Evolutionary conservation across 768 basidiomycete genomes (phyloP), one percentile per base, ranked within the genome.

Genomic region (Mycena polygramma): DNA sequence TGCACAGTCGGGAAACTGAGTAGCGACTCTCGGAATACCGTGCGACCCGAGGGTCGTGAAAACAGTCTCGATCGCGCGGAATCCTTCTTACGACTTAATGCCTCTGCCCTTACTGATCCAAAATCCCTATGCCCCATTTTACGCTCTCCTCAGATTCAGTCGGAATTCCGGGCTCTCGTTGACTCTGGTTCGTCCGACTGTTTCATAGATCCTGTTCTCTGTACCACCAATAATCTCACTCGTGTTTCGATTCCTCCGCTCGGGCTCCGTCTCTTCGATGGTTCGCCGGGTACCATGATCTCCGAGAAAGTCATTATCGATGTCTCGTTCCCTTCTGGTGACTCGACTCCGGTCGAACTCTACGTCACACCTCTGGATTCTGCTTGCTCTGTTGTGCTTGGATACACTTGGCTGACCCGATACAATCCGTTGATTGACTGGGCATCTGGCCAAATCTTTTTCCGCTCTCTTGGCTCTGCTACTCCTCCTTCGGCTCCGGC

Each of bases 401-500:
- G 54, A 55, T 37, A 55, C 36, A n/a, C 19, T 51, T 51, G 49
- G 49, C n/a, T 51, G 20, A 51, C 49, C 49, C 19, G 26, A 2
- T 30, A 41, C 57, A 57, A 57, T 57, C 57, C 39, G 57, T 57
- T 24, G 57, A 57, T 57, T 57, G 57, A 57, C 57, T 57, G 37
- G 57, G 41, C 10, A 22, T 41, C 37, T 24, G 24, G 39, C 57
- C 37, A 57, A 24, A 57, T 57, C 37, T 22, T 17, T 57, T 57
- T 57, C 57, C 19, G 57, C 22, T 57, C 57, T 2, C 15, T 43
- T 43, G 1, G 41, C 24, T 45, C 41, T 22, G 57, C 22, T 26
- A 4, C 6, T 24, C 24, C 57, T 26, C 1, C 39, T 43, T 43
- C 7, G 37, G 20, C 22, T 26, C 37, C 57, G 37, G 20, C 22